Conservation (phyloP, 2,329 filamentous ascomycete species). For the Calcarisporium arbuscula region DNA sequence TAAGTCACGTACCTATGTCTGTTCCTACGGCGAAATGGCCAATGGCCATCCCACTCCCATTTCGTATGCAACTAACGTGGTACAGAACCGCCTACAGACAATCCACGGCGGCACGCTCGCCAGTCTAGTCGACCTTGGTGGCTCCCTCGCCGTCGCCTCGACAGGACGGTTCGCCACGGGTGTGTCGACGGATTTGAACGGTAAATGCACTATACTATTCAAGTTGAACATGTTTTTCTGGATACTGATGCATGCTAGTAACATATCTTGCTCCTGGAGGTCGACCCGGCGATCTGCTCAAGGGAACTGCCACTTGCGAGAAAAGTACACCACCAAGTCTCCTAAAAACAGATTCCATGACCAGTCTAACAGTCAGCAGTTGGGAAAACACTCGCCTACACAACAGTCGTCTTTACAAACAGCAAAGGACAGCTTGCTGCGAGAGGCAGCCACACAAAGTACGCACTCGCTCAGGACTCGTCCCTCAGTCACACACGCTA, state of each 20-base stretch:
- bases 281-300: conserved; percentile 48
- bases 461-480: conserved; percentile 15
- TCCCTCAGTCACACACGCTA: conserved; percentile 6
- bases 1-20: conserved; percentile 27
- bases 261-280: conserved; percentile 57
- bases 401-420: conserved; percentile 53
- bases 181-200: conserved; percentile 59
- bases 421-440: conserved; percentile 53
- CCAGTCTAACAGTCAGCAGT: conserved; percentile 34
- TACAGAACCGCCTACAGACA: conserved; percentile 67
- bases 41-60: too few relatives aligned
- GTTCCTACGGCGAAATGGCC: accelerated
- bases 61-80: too few relatives aligned
- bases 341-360: too few relatives aligned
- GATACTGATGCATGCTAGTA: conserved; percentile 33
- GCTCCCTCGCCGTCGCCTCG: conserved; percentile 59
- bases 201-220: conserved; percentile 24
- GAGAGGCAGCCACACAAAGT: conserved; percentile 62
- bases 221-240: neutral
- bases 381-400: conserved; percentile 58
- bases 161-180: conserved; percentile 57
- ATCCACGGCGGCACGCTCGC: conserved; percentile 76
- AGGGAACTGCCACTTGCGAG: conserved; percentile 52
- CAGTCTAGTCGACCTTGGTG: conserved; percentile 63
- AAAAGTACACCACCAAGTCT: too few relatives aligned